phyloP scores from a whole-genome alignment of 805 yeast species.

The Candida corydali region DNA sequence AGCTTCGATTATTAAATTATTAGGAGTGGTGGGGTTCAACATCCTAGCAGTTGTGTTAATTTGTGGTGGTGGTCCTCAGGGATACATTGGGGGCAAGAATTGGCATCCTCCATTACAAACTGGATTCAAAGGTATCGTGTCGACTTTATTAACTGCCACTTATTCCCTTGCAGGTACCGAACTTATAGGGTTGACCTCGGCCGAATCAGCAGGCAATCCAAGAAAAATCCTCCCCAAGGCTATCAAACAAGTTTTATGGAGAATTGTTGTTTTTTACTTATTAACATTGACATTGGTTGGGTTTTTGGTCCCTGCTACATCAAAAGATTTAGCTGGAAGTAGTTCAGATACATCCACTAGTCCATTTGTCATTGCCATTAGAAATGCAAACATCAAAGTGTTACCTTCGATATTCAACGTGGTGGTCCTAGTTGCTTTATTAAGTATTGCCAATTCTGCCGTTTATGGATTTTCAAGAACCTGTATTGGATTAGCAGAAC shows the following conservation, averaged over 20 bases:
- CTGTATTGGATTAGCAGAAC: conserved; percentile 35
- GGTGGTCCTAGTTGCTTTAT: conserved; percentile 35
- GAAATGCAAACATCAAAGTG: conserved; percentile 36
- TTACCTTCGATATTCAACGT: conserved; percentile 42
- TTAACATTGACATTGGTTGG: conserved; percentile 37
- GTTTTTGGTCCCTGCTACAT: conserved; percentile 34
- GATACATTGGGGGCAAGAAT: conserved; percentile 33
- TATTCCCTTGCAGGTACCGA: conserved; percentile 43
- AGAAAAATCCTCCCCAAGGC: conserved; percentile 37
- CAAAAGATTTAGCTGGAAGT: conserved; percentile 20
- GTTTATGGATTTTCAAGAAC: conserved; percentile 43
- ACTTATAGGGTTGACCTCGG: conserved; percentile 36
- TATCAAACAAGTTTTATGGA: conserved; percentile 40
- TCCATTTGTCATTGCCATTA: conserved; percentile 42
- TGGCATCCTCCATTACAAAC: conserved; percentile 35
- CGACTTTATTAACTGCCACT: conserved; percentile 37
- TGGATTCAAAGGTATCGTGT: conserved; percentile 40
- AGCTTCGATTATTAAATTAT: conserved; percentile 31
- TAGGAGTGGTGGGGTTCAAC: conserved; percentile 38
- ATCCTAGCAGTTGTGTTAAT: conserved; percentile 36
- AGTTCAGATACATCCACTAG: conserved; percentile 32
- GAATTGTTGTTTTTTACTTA: conserved; percentile 38
- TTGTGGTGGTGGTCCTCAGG: conserved; percentile 39
- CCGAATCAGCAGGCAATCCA: conserved; percentile 36
- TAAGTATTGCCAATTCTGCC: conserved; percentile 41